These are phyloP conservation scores for Cokeromyces recurvatus DNA, from an alignment of 371 early-diverging fungal genomes.

Conservation along the genomic window DNA sequence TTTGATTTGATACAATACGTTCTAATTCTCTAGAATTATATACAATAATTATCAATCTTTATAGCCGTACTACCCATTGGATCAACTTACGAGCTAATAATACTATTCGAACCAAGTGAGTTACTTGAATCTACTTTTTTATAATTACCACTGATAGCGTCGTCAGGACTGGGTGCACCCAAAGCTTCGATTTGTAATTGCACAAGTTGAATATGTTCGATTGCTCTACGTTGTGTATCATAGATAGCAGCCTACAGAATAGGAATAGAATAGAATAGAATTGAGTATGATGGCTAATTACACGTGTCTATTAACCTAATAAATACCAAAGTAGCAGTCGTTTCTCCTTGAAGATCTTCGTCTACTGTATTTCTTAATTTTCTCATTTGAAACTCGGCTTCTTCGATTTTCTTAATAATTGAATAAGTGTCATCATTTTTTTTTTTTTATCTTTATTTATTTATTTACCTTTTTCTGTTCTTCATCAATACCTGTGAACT, in stretches of 20 bases:
- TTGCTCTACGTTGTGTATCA: constrained; percentile 65
- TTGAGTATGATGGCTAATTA: no score
- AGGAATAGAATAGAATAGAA: no score
- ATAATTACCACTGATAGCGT: constrained; percentile 23
- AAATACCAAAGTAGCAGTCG: constrained; percentile 29
- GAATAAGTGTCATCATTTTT: no score
- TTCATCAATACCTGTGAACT: constrained; percentile 44
- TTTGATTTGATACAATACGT: no score
- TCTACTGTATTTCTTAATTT: constrained; percentile 26
- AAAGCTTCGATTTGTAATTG: constrained; percentile 55
- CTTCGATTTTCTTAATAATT: constrained; percentile 56
- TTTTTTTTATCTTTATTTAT: no score
- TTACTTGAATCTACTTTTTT: constrained; percentile 7
- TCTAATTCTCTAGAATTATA: no score
- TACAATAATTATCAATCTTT: no score
- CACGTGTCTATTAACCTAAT: no score
- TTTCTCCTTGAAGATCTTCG: constrained; percentile 17
- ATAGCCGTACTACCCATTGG: no score
- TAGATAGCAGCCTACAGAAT: constrained; percentile 30
- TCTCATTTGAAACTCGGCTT: constrained; percentile 47
- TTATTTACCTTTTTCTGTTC: constrained; percentile 42
- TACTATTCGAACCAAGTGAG: neutral
- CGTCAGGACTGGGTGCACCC: constrained; percentile 43
- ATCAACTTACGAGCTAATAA: no score
- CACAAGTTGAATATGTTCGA: constrained; percentile 60